phyloP scores from a whole-genome alignment of 164 flowering plant genomes.

The Vitis riparia region DNA sequence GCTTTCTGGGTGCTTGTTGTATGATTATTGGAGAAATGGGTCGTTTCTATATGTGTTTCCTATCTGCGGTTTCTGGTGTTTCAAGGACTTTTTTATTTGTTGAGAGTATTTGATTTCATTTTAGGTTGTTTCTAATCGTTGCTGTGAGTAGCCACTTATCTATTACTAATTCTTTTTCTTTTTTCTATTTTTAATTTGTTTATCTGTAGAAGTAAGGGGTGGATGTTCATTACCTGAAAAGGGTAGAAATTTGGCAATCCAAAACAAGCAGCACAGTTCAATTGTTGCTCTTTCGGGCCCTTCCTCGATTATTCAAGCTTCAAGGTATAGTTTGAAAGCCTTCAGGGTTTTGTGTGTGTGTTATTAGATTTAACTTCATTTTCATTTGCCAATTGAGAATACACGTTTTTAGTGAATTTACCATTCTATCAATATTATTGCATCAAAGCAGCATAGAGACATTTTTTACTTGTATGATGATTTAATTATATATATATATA shows the following conservation, averaged over 20 bases:
- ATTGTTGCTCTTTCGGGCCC: constrained; percentile 23
- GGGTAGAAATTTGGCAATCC: constrained; percentile 24
- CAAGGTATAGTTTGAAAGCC: constrained; percentile 36
- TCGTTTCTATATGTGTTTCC: constrained; percentile 1
- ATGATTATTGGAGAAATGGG: constrained; percentile 2
- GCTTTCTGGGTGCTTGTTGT: constrained; percentile 1
- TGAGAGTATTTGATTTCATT: constrained; percentile 2
- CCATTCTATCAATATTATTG: background rate
- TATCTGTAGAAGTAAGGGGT: constrained; percentile 19
- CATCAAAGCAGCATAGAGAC: too few relatives aligned
- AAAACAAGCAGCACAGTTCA: constrained; percentile 22
- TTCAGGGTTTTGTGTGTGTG: background rate
- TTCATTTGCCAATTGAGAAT: background rate
- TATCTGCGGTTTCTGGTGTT: background rate
- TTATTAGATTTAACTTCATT: background rate
- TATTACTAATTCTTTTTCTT: background rate
- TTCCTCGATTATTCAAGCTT: constrained; percentile 19
- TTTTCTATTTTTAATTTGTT: background rate
- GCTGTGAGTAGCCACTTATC: background rate
- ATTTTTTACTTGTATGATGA: too few relatives aligned
- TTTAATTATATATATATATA: too few relatives aligned
- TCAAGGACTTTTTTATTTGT: background rate
- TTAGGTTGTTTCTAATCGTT: background rate
- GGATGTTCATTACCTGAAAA: constrained; percentile 22
- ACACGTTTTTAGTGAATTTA: background rate